These are phyloP conservation scores for Malus hybrid DNA, from an alignment of 331 rosid species.

Conservation along the genomic window DNA sequence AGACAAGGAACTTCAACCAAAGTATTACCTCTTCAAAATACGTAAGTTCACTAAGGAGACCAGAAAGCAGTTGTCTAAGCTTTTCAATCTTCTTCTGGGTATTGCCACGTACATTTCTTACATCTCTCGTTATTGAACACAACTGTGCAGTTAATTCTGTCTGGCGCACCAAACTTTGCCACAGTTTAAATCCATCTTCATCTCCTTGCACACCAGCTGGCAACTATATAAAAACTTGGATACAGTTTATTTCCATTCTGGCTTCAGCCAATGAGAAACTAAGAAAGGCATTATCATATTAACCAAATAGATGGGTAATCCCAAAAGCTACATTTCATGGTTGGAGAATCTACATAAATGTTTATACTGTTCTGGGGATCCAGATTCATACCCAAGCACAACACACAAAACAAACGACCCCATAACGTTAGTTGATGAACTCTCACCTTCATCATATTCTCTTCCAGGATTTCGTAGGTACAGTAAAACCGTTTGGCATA, in stretches of 20 bases:
- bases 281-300: not conserved
- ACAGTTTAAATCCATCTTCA: conserved; percentile 82
- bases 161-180: conserved; percentile 97
- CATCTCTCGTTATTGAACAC: conserved; percentile 86
- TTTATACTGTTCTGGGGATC: not conserved
- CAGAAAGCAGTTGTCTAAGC: conserved; percentile 93
- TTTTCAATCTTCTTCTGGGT: conserved; percentile 95
- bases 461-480: conserved; percentile 87
- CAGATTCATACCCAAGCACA: not conserved
- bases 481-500: conserved; percentile 89
- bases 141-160: conserved; percentile 92
- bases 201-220: conserved; percentile 58
- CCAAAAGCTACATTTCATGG: not conserved
- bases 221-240: conserved; percentile 31
- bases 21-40: conserved; percentile 84
- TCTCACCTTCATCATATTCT: conserved; percentile 92
- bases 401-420: conserved; percentile 3
- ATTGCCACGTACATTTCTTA: conserved; percentile 86
- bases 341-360: not conserved
- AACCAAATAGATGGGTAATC: not conserved
- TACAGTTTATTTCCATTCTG: not conserved
- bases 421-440: conserved; percentile 14
- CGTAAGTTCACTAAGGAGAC: conserved; percentile 93
- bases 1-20: conserved; percentile 1
- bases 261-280: not conserved